Evolutionary conservation across 192 early-diverging fungal genomes (phyloP).

Genomic region (Gaertneriomyces semiglobifer): DNA sequence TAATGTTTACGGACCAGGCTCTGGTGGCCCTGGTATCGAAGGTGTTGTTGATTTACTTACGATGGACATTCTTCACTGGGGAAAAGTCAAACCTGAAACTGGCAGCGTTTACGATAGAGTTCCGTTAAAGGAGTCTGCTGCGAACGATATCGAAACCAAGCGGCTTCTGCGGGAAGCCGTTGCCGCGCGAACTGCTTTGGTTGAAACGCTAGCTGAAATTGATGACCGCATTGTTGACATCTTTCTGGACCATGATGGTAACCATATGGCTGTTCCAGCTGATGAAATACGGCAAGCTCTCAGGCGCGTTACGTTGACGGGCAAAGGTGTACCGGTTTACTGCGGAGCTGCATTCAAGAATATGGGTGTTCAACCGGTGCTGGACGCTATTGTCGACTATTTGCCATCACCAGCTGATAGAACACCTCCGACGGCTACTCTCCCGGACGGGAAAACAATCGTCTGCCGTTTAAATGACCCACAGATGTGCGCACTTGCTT

Average conservation of each 20-base stretch:
- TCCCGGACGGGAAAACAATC: conserved; percentile 38
- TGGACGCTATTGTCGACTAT: conserved; percentile 85
- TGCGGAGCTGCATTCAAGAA: conserved; percentile 86
- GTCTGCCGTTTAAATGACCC: conserved; percentile 15
- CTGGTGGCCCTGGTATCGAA: conserved; percentile 44
- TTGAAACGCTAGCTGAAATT: conserved; percentile 78
- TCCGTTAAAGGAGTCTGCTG: conserved; percentile 5
- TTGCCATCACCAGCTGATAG: conserved; percentile 77
- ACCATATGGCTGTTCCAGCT: conserved; percentile 63
- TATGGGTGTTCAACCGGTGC: conserved; percentile 86
- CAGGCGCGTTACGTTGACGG: conserved; percentile 65
- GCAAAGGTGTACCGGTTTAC: conserved; percentile 75
- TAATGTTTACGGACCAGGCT: conserved; percentile 21
- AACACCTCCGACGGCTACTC: conserved; percentile 52
- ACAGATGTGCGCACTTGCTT: conserved; percentile 76
- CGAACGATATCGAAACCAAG: neutral
- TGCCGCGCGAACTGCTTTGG: conserved; percentile 62
- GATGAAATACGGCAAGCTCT: conserved; percentile 63
- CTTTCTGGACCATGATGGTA: conserved; percentile 73
- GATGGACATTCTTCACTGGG: conserved; percentile 67
- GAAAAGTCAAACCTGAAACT: conserved; percentile 38
- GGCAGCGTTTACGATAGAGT: conserved; percentile 36
- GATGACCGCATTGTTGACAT: conserved; percentile 82
- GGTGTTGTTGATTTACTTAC: conserved; percentile 72
- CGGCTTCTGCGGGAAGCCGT: conserved; percentile 28